Evolutionary conservation across 768 basidiomycete species (phyloP).

Genomic region (Suillus tomentosus): DNA sequence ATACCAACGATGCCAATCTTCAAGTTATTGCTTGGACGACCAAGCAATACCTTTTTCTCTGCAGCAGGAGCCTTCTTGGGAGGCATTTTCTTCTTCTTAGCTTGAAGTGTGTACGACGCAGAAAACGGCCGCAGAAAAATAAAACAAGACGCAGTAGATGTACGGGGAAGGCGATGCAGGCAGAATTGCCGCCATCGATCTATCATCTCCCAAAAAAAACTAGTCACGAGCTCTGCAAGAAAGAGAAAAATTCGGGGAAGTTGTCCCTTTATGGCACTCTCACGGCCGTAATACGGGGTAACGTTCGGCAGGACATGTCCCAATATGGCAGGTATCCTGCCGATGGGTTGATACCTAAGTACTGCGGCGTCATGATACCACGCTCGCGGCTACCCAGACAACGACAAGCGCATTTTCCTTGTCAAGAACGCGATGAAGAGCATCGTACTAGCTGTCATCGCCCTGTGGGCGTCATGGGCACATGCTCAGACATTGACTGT

Average conservation of each 20-base stretch:
- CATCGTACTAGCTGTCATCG: conserved; percentile 17
- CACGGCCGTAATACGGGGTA: neutral
- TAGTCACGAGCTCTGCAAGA: conserved; percentile 7
- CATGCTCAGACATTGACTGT: conserved; percentile 52
- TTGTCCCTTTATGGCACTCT: conserved; percentile 4
- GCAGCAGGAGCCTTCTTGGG: conserved; percentile 79
- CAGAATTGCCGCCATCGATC: conserved; percentile 23
- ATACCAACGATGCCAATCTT: conserved; percentile 98
- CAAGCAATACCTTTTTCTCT: conserved; percentile 88
- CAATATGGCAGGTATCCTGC: neutral
- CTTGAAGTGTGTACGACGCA: conserved; percentile 36
- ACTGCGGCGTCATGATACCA: neutral
- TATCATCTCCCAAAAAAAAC: conserved; percentile 28
- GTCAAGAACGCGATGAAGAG: conserved; percentile 21
- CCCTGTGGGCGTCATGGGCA: conserved; percentile 22
- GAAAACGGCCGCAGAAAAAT: conserved; percentile 35
- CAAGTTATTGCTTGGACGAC: conserved; percentile 94
- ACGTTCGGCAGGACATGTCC: neutral
- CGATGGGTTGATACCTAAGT: conserved; percentile 3
- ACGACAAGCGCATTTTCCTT: conserved; percentile 10
- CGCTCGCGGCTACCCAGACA: conserved; percentile 5
- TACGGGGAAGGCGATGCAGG: conserved; percentile 17
- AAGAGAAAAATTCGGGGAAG: conserved; percentile 1
- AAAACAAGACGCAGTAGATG: conserved; percentile 17
- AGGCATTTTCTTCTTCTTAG: conserved; percentile 81